phyloP scores from a whole-genome alignment of 2,329 filamentous ascomycete species.

The Verruconis gallopava region DNA sequence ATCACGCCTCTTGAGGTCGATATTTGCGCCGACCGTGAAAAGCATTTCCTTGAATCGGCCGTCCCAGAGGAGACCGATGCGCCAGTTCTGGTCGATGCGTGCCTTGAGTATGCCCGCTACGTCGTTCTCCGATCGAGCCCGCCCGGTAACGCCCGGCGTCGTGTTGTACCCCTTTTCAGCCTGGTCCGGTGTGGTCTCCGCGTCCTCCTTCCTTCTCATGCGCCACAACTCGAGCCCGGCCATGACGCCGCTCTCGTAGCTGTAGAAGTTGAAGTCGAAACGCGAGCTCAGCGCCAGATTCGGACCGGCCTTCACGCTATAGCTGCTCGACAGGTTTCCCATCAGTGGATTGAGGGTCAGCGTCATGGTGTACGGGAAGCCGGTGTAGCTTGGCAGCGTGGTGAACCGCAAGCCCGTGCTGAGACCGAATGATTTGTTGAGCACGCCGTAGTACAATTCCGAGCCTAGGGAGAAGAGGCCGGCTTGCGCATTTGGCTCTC shows the following conservation, averaged over 20 bases:
- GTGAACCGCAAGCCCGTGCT: slow-evolving; percentile 82
- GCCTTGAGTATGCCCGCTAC: slow-evolving; percentile 83
- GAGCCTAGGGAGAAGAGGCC: slow-evolving; percentile 75
- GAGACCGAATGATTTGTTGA: slow-evolving; percentile 88
- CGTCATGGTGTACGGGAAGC: slow-evolving; percentile 87
- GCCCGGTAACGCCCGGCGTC: slow-evolving; percentile 13
- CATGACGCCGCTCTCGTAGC: slow-evolving; percentile 89
- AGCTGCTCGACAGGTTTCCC: slow-evolving; percentile 82
- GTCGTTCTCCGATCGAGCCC: slow-evolving; percentile 46
- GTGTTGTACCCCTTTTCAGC: background rate
- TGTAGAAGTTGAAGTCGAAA: slow-evolving; percentile 97
- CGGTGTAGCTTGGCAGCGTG: slow-evolving; percentile 65
- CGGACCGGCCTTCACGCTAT: slow-evolving; percentile 75
- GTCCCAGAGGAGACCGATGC: slow-evolving; percentile 82
- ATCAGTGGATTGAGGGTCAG: slow-evolving; percentile 88
- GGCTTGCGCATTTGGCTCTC: slow-evolving; percentile 29
- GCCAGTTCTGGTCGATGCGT: slow-evolving; percentile 75
- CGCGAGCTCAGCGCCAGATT: slow-evolving; percentile 76
- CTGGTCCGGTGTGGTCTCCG: slow-evolving; percentile 18
- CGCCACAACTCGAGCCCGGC: slow-evolving; percentile 91
- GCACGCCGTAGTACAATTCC: slow-evolving; percentile 86
- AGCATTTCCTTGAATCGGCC: slow-evolving; percentile 83
- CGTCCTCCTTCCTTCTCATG: slow-evolving; percentile 25
- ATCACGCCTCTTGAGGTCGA: slow-evolving; percentile 65
- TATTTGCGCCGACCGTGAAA: slow-evolving; percentile 76